Base-by-base conservation (phyloP, 208 protist species). In the Crithidia thermophila region DNA sequence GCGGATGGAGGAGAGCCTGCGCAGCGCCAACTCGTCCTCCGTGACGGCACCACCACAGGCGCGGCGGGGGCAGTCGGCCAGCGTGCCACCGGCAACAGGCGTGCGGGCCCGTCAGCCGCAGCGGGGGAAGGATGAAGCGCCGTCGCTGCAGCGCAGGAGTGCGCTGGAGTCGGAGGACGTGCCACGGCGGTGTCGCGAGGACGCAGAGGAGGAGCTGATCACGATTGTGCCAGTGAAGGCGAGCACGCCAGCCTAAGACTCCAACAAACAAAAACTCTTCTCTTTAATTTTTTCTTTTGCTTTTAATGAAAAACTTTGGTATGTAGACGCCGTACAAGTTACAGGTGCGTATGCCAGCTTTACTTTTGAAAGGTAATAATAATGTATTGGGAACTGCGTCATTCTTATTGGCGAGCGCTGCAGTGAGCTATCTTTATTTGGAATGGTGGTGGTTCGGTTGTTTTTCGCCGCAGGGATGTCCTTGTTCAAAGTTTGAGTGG, bases 201-300 rank as follows among this genome's bases (percentile, higher is more conserved):
- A 65, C 33, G 57, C 45, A 0, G 39, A 3, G 14, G 55, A 63
- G 42, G 57, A 63, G 42, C 30, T 63, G n/a, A 63, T 63, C 16
- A 63, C 42, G 5, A 51, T 63, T 11, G 42, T 63, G 0, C 57
- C 57, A 18, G 57, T 63, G 18, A 63, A 63, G 39, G 57, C 40
- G 9, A 13, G 36, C 28, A n/a, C 28, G 56, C n/a, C 0, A 14
- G 37, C 21, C 0, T 20, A 28, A 23, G 27, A 60, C 36, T 21
- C 28, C 47, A 1, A 11, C 47, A 8, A 31, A 27, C 8, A 57
- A 45, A 59, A 55, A 46, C 25, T 45, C n/a, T 40, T 13, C 8
- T 58, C 37, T 51, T 8, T 6, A 36, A n/a, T 14, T 57, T 23
- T 50, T 16, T 30, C 6, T 34, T 57, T 6, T 2, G 25, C 3